phyloP scores from a whole-genome alignment of 2,329 filamentous ascomycete genomes.

The Xylariomycetidae sp. region DNA sequence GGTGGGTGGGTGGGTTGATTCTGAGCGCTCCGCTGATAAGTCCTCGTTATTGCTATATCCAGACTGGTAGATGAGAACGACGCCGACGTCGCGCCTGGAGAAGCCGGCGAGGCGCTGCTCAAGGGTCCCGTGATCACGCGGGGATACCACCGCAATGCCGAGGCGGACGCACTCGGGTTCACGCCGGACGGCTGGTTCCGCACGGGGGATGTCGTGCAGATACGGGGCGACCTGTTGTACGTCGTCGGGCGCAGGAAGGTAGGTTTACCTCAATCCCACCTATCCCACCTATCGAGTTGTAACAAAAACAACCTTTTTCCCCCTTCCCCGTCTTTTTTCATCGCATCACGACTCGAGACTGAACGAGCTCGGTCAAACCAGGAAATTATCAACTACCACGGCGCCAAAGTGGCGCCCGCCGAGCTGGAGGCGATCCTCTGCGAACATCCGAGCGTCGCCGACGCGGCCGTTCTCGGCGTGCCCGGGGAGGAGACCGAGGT shows the following conservation, averaged over 20 bases:
- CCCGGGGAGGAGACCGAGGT: neutral
- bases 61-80: no score
- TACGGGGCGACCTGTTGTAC: conserved; percentile 24
- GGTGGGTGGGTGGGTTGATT: no score
- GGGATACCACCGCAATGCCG: conserved; percentile 54
- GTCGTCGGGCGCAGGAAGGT: conserved; percentile 35
- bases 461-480: neutral
- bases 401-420: neutral
- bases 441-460: neutral
- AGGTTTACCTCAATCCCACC: no score
- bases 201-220: conserved; percentile 32
- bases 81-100: no score
- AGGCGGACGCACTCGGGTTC: conserved; percentile 39
- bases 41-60: no score
- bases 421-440: neutral
- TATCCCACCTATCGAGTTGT: no score
- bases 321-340: no score
- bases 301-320: no score
- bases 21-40: no score
- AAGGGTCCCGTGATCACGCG: conserved; percentile 57
- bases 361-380: no score
- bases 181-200: conserved; percentile 43
- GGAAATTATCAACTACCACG: neutral
- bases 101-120: conserved; percentile 58
- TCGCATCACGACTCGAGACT: no score